These are phyloP conservation scores for grape (Vitis vinifera) DNA, from an alignment of 164 flowering plant species.

Conservation along the genomic window DNA sequence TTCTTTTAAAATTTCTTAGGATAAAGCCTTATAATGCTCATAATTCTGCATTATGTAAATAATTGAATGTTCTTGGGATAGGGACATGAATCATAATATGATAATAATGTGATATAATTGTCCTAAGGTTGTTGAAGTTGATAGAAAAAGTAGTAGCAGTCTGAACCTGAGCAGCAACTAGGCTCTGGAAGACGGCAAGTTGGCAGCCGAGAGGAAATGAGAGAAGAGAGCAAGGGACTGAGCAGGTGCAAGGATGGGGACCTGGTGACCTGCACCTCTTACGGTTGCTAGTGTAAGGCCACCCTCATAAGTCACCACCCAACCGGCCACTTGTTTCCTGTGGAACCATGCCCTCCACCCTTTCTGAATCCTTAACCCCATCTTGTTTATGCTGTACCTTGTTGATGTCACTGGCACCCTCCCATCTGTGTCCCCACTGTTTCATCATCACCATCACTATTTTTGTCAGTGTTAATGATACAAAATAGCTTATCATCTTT, in stretches of 20 bases:
- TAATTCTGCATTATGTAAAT: too few species aligned
- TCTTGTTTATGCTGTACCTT: constrained; percentile 25
- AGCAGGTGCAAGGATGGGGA: constrained; percentile 38
- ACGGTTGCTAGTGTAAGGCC: constrained; percentile 47
- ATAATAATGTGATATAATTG: too few species aligned
- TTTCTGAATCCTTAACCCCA: constrained; percentile 20
- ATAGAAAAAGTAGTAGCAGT: too few species aligned
- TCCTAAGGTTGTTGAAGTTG: too few species aligned
- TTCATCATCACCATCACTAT: not conserved
- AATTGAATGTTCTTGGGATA: too few species aligned
- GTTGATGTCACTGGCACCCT: constrained; percentile 36
- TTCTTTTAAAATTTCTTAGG: too few species aligned
- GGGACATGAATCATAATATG: too few species aligned
- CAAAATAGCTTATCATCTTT: too few species aligned
- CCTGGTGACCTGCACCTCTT: constrained; percentile 64
- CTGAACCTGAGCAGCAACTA: too few species aligned
- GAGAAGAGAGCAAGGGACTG: constrained; percentile 47
- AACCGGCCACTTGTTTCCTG: constrained; percentile 44
- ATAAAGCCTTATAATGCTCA: too few species aligned
- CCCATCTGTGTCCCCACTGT: constrained; percentile 54
- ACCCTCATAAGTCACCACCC: constrained; percentile 39
- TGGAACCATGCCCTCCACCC: constrained; percentile 48
- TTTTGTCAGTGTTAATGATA: too few species aligned
- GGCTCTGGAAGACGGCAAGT: constrained; percentile 30
- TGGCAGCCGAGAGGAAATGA: constrained; percentile 34